Base-by-base conservation (phyloP, 768 basidiomycete species). In the Serendipita sp. region DNA sequence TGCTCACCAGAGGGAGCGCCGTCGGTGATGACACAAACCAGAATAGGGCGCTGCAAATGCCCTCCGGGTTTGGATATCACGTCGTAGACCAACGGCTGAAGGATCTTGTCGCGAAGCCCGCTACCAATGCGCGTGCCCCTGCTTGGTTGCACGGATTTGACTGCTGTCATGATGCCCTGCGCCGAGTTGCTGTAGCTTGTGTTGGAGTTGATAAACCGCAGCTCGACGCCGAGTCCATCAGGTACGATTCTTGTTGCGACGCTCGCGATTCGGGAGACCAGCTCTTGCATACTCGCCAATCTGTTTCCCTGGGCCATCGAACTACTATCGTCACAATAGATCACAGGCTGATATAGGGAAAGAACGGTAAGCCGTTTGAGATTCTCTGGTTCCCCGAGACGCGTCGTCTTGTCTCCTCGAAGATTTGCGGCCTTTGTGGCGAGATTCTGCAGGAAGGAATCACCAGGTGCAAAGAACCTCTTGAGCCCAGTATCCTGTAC, bases 251-350 rank as follows among this genome's bases (percentile, higher is more conserved):
- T 67, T 10, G 71, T 73, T 3, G 72, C 66, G 53, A 73, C 66
- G 41, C 66, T 46, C 3, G 65, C 64, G 45, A 68, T 68, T 2
- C 67, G 58, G 11, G 15, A 37, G 44, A 72, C 68, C 16, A 68
- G 54, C n/a, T 68, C 64, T 16, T 44, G n/a, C 45, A 62, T 63
- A 28, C 13, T 16, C 16, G n/a, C 13, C 41, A 11, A 68, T 28
- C 69, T 63, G 64, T 72, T 74, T 74, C 68, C 67, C 13, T 3
- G 16, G 3, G 15, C 47, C 72, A 73, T 73, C 2, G 72, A 73
- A 7, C 45, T 45, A 47, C 72, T 67, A 45, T 68, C 68, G 64
- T 68, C 58, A 34, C 66, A 67, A 58, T 68, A 68, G 47, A 68
- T 63, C 51, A 68, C 64, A 13, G 64, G 63, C 45, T 66, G 67